Base-by-base conservation (phyloP, 2,329 filamentous ascomycete genomes). In the Cucurbitaria berberidis region DNA sequence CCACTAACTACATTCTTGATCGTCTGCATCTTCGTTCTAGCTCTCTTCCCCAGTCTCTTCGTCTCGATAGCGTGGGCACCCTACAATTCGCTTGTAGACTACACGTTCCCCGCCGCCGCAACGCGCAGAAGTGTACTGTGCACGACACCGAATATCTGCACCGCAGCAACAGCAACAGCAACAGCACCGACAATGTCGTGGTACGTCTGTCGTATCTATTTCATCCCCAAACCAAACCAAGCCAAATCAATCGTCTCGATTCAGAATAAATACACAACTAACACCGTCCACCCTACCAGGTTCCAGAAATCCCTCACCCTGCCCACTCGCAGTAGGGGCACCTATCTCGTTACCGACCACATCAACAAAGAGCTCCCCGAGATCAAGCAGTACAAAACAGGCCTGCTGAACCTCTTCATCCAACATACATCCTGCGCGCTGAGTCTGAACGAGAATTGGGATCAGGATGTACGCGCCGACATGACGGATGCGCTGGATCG, bases 371-470 rank as follows among this genome's bases (percentile, higher is more conserved):
- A 86, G 53, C 78, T 98, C 0, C 93, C 93, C 3, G 92, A 97
- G 77, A 84, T 98, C 60, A 81, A 82, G 53, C 75, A 85, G 62
- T 96, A 96, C 84, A 93, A 93, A 74, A 85, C 95, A 64, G 74
- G 74, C 3, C 60, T 76, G 1, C 79, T 98, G 58, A 87, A 96
- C 74, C 82, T 99, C 41, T 99, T 98, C 75, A 83, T 98, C 48
- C 93, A 99, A 78, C 95, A 99, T 78, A 99, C 95, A 5, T 91
- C 87, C 69, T 96, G 92, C 77, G 95, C 90, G 11, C 82, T 99
- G 47, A 90, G 86, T 55, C 79, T 99, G 67, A 99, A 99, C 73
- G 95, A 99, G 83, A 98, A 98, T 78, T 89, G 81, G 80, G 91
- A 93, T 71, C 76, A 80, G 40, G 91, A 96, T 77, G 95, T 99